A percentile compares a stretch with the other conserved stretches of the same genome.
Conservation (phyloP, 2,329 filamentous ascomycete species). For the Pseudocercospora fijiensis region DNA sequence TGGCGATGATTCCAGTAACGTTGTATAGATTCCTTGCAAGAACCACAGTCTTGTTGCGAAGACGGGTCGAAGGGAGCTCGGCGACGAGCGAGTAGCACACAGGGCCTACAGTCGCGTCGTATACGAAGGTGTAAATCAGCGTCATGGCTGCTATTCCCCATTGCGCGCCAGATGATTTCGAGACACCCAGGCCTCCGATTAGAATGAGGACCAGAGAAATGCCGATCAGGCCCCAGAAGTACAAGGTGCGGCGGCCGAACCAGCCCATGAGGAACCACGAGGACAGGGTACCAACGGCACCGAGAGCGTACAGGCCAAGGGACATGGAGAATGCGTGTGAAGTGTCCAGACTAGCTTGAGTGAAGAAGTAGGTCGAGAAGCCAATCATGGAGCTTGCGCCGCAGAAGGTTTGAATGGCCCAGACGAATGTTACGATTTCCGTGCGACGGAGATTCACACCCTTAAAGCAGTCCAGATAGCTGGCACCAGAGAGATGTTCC, state of each 20-base stretch:
- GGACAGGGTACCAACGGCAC: slow-evolving; percentile 29
- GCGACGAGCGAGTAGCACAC: slow-evolving; percentile 36
- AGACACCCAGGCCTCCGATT: slow-evolving; percentile 29
- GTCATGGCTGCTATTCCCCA: slow-evolving; percentile 34
- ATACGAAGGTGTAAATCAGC: slow-evolving; percentile 34
- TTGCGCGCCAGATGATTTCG: slow-evolving; percentile 20
- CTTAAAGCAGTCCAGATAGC: slow-evolving; percentile 55
- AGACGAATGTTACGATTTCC: slow-evolving; percentile 38
- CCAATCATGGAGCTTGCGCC: slow-evolving; percentile 19
- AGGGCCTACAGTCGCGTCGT: slow-evolving; percentile 35
- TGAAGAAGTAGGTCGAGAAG: slow-evolving; percentile 40
- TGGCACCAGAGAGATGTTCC: slow-evolving; percentile 48
- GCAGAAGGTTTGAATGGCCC: slow-evolving; percentile 15
- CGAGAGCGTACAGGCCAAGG: slow-evolving; percentile 35
- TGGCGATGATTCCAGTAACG: slow-evolving; percentile 28
- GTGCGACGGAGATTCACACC: slow-evolving; percentile 51
- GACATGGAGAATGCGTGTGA: slow-evolving; percentile 41
- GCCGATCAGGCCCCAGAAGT: slow-evolving; percentile 34
- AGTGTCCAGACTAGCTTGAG: slow-evolving; percentile 41
- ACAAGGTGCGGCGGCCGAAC: slow-evolving; percentile 44
- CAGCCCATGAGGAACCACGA: slow-evolving; percentile 40
- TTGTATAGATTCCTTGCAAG: slow-evolving; percentile 36
- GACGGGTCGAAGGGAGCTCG: slow-evolving; percentile 33
- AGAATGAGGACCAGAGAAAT: slow-evolving; percentile 28
- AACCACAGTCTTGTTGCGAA: slow-evolving; percentile 34